Evolutionary conservation across 2,329 filamentous ascomycete genomes (phyloP).

Genomic region (Stagonosporopsis rhizophila): DNA sequence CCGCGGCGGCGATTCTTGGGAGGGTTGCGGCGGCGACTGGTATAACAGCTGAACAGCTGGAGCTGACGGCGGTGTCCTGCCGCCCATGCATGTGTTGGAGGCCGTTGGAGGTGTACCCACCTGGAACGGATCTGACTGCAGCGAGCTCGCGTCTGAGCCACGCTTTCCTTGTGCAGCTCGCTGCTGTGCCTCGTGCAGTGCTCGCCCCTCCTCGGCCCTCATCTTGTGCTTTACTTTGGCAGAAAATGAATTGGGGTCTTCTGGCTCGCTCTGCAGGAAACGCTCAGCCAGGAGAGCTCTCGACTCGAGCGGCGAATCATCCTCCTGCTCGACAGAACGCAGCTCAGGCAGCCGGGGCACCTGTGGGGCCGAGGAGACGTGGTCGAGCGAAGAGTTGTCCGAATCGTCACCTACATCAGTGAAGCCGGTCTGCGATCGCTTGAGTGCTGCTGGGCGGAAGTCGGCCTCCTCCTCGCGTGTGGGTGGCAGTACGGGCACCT

Average conservation of each 20-base stretch:
- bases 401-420: constrained; percentile 30
- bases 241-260: constrained; percentile 54
- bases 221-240: constrained; percentile 58
- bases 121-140: constrained; percentile 34
- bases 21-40: constrained; percentile 23
- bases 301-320: constrained; percentile 37
- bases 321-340: constrained; percentile 25
- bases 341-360: constrained; percentile 41
- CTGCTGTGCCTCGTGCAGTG: constrained; percentile 55
- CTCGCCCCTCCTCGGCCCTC: constrained; percentile 60
- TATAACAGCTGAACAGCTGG: constrained; percentile 18
- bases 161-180: constrained; percentile 29
- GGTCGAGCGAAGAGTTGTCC: constrained; percentile 38
- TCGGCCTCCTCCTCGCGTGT: constrained; percentile 51
- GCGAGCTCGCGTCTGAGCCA: constrained; percentile 43
- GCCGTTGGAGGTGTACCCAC: constrained; percentile 38
- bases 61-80: constrained; percentile 32
- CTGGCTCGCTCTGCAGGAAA: constrained; percentile 41
- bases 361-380: constrained; percentile 54
- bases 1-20: constrained; percentile 23
- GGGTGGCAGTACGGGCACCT: constrained; percentile 36
- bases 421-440: constrained; percentile 65
- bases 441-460: constrained; percentile 63
- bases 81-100: constrained; percentile 25
- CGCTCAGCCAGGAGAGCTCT: constrained; percentile 33